phyloP scores from a whole-genome alignment of 345 rosid genomes.

The Citrus hindsii region DNA sequence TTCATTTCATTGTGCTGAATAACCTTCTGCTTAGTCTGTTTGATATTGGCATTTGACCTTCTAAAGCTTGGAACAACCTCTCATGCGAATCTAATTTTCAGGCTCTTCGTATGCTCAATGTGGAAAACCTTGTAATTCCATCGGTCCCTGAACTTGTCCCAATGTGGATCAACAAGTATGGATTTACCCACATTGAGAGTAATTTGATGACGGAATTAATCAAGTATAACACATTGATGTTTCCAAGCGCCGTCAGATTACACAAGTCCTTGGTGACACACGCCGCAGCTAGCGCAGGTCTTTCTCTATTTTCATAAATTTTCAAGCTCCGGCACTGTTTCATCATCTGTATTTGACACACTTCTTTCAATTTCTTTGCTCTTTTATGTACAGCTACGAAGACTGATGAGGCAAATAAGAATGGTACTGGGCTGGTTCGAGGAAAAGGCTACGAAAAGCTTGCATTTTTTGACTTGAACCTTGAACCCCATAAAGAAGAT shows the following conservation, averaged over 20 bases:
- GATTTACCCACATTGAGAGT: background rate
- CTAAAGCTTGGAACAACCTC: background rate
- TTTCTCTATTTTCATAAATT: background rate
- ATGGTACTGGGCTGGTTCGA: background rate
- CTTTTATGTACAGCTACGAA: background rate
- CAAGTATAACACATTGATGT: constrained; percentile 10
- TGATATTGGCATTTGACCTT: background rate
- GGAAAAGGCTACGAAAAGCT: background rate
- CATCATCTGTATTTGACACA: background rate
- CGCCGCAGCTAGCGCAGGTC: background rate
- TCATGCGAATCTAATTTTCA: constrained; percentile 14
- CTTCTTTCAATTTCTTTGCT: background rate
- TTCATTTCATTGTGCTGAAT: too few species aligned
- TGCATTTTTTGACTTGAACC: constrained; percentile 1
- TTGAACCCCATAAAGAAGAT: background rate
- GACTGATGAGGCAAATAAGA: background rate
- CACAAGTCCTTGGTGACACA: constrained; percentile 9
- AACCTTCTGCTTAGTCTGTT: too few species aligned
- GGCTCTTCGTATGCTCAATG: constrained; percentile 9
- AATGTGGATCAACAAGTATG: constrained; percentile 17
- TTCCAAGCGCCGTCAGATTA: constrained; percentile 10
- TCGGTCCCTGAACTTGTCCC: constrained; percentile 1
- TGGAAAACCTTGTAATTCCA: constrained; percentile 29
- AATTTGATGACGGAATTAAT: background rate
- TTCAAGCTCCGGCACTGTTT: background rate